These are phyloP conservation scores for Calamus simplicifolius DNA, from an alignment of 176 grass and related monocot species.

Conservation along the genomic window DNA sequence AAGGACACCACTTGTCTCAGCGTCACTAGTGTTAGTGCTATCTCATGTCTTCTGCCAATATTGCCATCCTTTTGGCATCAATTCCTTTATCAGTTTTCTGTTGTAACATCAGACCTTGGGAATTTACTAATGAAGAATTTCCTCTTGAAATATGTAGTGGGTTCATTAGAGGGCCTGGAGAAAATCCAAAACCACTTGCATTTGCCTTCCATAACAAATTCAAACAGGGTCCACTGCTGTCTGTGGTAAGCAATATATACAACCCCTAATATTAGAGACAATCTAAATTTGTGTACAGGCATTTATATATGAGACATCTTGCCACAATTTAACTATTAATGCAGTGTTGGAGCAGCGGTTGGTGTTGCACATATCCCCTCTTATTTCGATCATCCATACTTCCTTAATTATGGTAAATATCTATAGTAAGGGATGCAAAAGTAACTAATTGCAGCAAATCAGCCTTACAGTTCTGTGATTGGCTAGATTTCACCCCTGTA, in stretches of 20 bases:
- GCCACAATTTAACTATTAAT: neutral
- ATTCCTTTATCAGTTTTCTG: too few relatives aligned
- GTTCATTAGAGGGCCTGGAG: constrained; percentile 92
- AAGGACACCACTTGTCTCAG: constrained; percentile 63
- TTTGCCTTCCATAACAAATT: constrained; percentile 96
- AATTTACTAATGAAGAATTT: constrained; percentile 6
- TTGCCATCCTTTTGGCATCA: neutral
- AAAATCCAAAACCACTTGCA: constrained; percentile 63
- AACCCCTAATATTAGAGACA: too few relatives aligned
- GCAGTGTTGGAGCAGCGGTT: constrained; percentile 91
- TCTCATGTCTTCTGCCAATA: neutral
- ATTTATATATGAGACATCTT: too few relatives aligned
- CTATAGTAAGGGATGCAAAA: neutral
- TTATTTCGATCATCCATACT: constrained; percentile 55
- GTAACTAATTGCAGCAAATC: too few relatives aligned
- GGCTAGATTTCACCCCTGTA: too few relatives aligned
- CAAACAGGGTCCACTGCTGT: constrained; percentile 78
- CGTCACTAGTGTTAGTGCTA: constrained; percentile 72
- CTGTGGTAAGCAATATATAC: constrained; percentile 50
- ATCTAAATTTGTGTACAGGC: too few relatives aligned
- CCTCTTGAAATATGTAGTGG: constrained; percentile 44
- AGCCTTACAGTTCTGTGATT: too few relatives aligned
- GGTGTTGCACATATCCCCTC: constrained; percentile 94
- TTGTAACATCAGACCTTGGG: too few relatives aligned
- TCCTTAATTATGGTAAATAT: constrained; percentile 20